Evolutionary conservation across 177 flowering plant genomes (phyloP), one percentile per base, ranked within the genome.

Genomic region (Vitis hybrid): DNA sequence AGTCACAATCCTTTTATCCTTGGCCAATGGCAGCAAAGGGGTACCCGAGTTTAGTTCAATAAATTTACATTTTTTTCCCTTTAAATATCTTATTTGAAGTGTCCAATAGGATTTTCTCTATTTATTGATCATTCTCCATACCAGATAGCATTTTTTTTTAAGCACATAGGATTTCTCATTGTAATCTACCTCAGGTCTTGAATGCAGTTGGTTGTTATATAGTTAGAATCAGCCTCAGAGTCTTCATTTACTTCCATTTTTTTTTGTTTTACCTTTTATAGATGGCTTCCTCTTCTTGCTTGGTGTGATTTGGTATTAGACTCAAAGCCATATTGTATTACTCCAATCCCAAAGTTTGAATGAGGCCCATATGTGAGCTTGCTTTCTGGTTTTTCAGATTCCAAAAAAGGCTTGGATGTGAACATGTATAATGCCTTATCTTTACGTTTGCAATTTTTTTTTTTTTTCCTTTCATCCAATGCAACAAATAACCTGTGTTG

Each of bases 301-400:
- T 60, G 20, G 64, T 65, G 67, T 68, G 51, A 50, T 66, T 65
- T 67, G 67, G 63, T 57, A 39, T 52, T 59, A 52, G 61, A 59
- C 53, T 68, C 65, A 55, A 71, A 75, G 67, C 68, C 69, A 68
- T 64, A 13, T 72, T 52, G 67, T 53, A 34, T 54, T 53, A 60
- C 65, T 56, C 50, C 55, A 73, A 48, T 61, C 66, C 54, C n/a
- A 18, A 50, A 20, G 59, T 61, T 59, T 45, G 71, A 69, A 61
- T 61, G 56, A 66, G 57, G 61, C 14, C 26, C 2, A 68, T 59
- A 69, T 10, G 52, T 58, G 66, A 74, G 31, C 69, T 59, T 74
- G 61, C 73, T 48, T n/a, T 63, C 50, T 63, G 51, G 51, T 11
- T n/a, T 59, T 57, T 54, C 5, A 50, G 65, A 59, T 71, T 57